These are phyloP conservation scores for Pleurotus djamor DNA, from an alignment of 768 basidiomycete species.

Conservation along the genomic window DNA sequence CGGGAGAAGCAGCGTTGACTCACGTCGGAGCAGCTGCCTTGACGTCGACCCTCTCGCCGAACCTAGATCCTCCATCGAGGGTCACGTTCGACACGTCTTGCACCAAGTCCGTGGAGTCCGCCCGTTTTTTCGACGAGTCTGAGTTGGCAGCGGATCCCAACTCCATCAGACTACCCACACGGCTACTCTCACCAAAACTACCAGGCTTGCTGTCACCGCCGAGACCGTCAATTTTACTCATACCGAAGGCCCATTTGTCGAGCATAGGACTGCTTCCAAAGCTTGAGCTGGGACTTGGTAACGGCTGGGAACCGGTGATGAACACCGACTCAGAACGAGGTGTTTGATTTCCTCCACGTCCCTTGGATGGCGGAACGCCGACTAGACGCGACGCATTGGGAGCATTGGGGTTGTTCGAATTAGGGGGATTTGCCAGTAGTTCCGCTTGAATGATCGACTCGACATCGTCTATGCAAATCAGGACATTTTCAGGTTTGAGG, in stretches of 20 bases:
- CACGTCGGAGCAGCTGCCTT: slow-evolving; percentile 4
- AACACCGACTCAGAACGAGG: slow-evolving; percentile 74
- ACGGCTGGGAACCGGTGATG: slow-evolving; percentile 92
- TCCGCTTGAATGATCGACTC: slow-evolving; percentile 89
- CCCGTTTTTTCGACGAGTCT: slow-evolving; percentile 13
- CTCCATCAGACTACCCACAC: slow-evolving; percentile 5
- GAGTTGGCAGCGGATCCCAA: slow-evolving; percentile 21
- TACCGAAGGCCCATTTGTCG: slow-evolving; percentile 89
- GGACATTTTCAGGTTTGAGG: slow-evolving; percentile 96
- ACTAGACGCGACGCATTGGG: slow-evolving; percentile 62
- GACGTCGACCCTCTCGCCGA: slow-evolving; percentile 20
- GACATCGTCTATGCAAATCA: slow-evolving; percentile 96
- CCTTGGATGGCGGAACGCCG: slow-evolving; percentile 91
- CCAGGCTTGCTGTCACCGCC: slow-evolving; percentile 25
- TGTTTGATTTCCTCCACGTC: slow-evolving; percentile 95
- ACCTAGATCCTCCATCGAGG: slow-evolving; percentile 28
- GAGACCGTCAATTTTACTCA: slow-evolving; percentile 81
- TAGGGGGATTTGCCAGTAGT: slow-evolving; percentile 46
- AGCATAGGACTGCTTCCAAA: slow-evolving; percentile 66
- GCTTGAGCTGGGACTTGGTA: slow-evolving; percentile 83
- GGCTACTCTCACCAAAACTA: not conserved
- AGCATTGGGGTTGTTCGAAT: slow-evolving; percentile 35
- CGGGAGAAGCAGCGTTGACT: not conserved
- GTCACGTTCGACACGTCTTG: slow-evolving; percentile 38
- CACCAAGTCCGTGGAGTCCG: slow-evolving; percentile 28